phyloP scores from a whole-genome alignment of 2,329 filamentous ascomycete genomes.

The Chaetomiaceae sp. region DNA sequence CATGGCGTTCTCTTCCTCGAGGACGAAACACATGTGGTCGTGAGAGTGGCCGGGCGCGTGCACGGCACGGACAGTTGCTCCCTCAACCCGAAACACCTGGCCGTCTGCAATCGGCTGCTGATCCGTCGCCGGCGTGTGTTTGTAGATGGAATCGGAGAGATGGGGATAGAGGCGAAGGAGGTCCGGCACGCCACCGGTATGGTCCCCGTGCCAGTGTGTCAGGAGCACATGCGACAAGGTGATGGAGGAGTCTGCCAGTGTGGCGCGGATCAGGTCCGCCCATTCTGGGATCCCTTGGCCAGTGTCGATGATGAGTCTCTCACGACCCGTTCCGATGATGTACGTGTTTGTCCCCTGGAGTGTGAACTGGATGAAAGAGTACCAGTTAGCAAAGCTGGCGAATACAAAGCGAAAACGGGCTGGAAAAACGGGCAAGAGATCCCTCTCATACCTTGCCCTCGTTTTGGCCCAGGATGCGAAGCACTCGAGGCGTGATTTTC shows the following conservation, averaged over 20 bases:
- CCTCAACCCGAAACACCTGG: conserved; percentile 51
- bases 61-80: conserved; percentile 62
- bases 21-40: conserved; percentile 75
- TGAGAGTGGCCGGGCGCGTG: conserved; percentile 64
- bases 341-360: conserved; percentile 71
- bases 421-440: not conserved
- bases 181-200: conserved; percentile 61
- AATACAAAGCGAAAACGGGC: no score
- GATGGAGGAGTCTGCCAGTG: conserved; percentile 29
- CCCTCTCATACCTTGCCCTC: conserved; percentile 34
- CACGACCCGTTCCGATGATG: conserved; percentile 59
- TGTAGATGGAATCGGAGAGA: conserved; percentile 33
- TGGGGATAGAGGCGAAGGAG: conserved; percentile 39
- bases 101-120: conserved; percentile 40
- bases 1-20: conserved; percentile 75
- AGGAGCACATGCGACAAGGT: conserved; percentile 48
- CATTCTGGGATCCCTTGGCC: conserved; percentile 62
- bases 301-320: conserved; percentile 66
- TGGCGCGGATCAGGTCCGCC: conserved; percentile 36
- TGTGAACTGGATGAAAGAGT: conserved; percentile 39
- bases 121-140: conserved; percentile 31
- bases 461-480: conserved; percentile 42
- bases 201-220: conserved; percentile 73
- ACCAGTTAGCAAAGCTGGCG: not conserved
- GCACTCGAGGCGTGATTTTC: conserved; percentile 37